Percentiles rank a stretch among this genome's conserved stretches.
These are phyloP conservation scores for Metarhizium sp. DNA, from an alignment of 2,329 filamentous ascomycete genomes.

Conservation along the genomic window DNA sequence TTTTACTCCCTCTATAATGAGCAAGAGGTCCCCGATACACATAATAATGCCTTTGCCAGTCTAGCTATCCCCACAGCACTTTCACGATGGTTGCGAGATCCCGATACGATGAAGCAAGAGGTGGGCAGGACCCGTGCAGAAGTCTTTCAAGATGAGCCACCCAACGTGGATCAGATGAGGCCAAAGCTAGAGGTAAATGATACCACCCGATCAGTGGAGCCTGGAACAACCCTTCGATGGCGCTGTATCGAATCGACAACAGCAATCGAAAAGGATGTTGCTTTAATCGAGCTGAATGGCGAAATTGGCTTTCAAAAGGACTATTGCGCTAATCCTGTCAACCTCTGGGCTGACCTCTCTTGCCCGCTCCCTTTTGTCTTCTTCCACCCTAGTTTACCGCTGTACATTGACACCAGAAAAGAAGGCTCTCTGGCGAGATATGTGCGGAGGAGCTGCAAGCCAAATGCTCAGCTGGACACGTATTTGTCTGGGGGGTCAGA, in stretches of 20 bases:
- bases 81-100: slow-evolving; percentile 69
- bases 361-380: slow-evolving; percentile 67
- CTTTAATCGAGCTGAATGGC: slow-evolving; percentile 65
- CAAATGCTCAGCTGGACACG: slow-evolving; percentile 82
- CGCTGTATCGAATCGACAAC: slow-evolving; percentile 48
- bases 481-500: slow-evolving; percentile 69
- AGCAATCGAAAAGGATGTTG: slow-evolving; percentile 46
- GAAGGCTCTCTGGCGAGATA: slow-evolving; percentile 84
- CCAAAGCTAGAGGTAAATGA: slow-evolving; percentile 42
- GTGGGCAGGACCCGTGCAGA: slow-evolving; percentile 56
- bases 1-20: slow-evolving; percentile 69
- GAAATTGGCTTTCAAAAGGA: slow-evolving; percentile 65
- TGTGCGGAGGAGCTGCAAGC: slow-evolving; percentile 82
- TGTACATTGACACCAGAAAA: slow-evolving; percentile 85
- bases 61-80: slow-evolving; percentile 67
- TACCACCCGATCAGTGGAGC: slow-evolving; percentile 23
- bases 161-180: slow-evolving; percentile 32
- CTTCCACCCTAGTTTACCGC: slow-evolving; percentile 78
- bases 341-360: slow-evolving; percentile 58
- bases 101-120: slow-evolving; percentile 56
- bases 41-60: slow-evolving; percentile 70
- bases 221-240: slow-evolving; percentile 49
- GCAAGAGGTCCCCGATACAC: slow-evolving; percentile 45
- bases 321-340: slow-evolving; percentile 57
- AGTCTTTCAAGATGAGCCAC: slow-evolving; percentile 52